Evolutionary conservation across 306 rosid species (phyloP), one percentile per base, ranked within the genome.

Genomic region (Acacia acuminata): DNA sequence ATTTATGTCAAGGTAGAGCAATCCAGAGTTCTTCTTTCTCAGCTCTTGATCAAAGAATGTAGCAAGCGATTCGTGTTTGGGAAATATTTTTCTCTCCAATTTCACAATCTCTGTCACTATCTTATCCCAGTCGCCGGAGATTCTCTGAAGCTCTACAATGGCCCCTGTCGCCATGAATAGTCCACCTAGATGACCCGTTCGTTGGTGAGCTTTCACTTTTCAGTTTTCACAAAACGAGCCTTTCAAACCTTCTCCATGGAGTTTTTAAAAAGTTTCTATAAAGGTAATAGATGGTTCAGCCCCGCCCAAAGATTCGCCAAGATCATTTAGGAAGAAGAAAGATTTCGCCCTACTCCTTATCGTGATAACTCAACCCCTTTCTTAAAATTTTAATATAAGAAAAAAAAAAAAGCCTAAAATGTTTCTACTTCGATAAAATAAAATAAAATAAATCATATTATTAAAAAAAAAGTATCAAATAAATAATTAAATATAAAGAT

Each of bases 41-140:
- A 95, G 81, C 70, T 95, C 96, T 48, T 87, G 83, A 10, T 93
- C 88, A 75, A 93, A 93, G 88, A 88, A 89, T n/a, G 86, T 81
- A 77, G 94, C 94, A 30, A 90, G 92, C 1, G 98, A 93, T 82
- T 93, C 98, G 81, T 95, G 97, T 68, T 95, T 93, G 4, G 97
- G 95, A 70, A 95, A 95, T 51, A 89, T 86, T 88, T 86, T 89
- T 78, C 89, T 88, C 91, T 93, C 97, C 16, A 93, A 77, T 88
- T 90, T 95, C 77, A 92, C 92, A 30, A 93, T 88, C 75, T 88
- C 97, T 79, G 90, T 95, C 74, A 93, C 92, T 44, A 77, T 69
- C 51, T 81, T 90, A 34, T 53, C 82, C 79, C 88, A 70, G 58
- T 86, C 87, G 75, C 83, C 24, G 24, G 90, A 84, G 91, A 84